These are phyloP conservation scores for Collariella sp. DNA, from an alignment of 495 filamentous ascomycete species.

Conservation along the genomic window DNA sequence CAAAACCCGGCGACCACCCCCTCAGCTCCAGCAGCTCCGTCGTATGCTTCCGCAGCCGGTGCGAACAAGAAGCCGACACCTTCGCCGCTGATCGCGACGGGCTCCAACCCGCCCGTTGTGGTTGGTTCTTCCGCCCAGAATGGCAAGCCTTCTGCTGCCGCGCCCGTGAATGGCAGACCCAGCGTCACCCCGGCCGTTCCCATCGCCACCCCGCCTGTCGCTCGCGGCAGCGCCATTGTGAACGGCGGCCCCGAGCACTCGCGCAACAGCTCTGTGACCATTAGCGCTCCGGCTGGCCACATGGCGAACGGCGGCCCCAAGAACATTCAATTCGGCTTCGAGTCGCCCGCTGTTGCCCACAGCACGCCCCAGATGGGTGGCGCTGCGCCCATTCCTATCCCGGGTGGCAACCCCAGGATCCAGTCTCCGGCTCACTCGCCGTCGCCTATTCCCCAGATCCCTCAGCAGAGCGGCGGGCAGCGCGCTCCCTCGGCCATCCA, in stretches of 20 bases:
- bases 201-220: slow-evolving; percentile 42
- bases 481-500: slow-evolving; percentile 63
- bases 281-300: slow-evolving; percentile 66
- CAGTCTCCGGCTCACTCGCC: slow-evolving; percentile 71
- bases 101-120: slow-evolving; percentile 55
- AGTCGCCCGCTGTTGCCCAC: slow-evolving; percentile 61
- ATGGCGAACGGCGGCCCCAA: slow-evolving; percentile 63
- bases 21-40: slow-evolving; percentile 53
- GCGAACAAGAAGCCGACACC: slow-evolving; percentile 68
- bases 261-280: slow-evolving; percentile 79
- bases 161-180: slow-evolving; percentile 76
- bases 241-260: slow-evolving; percentile 59
- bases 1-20: slow-evolving; percentile 49
- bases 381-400: slow-evolving; percentile 58
- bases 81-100: slow-evolving; percentile 60
- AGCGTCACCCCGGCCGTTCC: slow-evolving; percentile 64
- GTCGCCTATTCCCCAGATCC: slow-evolving; percentile 76
- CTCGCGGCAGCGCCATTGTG: slow-evolving; percentile 52
- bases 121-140: slow-evolving; percentile 64
- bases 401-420: slow-evolving; percentile 52
- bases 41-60: slow-evolving; percentile 63
- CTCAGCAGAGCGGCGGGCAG: slow-evolving; percentile 74
- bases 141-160: slow-evolving; percentile 66
- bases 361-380: slow-evolving; percentile 47
- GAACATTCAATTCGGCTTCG: slow-evolving; percentile 69